A percentile compares a stretch with the other conserved stretches of the same genome.
Conservation (phyloP, 169 alveolate species). For the Plasmodium blacklocki region DNA sequence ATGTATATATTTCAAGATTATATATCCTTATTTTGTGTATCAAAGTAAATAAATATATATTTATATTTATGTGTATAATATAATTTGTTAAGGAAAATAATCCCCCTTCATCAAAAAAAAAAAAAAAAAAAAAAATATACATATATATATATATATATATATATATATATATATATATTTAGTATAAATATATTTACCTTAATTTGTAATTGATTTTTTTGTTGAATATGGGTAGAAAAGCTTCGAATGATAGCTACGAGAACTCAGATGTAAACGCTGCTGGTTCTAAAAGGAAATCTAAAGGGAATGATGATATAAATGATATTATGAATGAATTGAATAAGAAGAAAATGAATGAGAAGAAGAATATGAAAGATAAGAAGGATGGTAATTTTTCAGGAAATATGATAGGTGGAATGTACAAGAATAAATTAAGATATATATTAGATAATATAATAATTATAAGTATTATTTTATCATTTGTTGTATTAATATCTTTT, state of each 20-base stretch:
- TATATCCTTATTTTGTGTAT: not conserved
- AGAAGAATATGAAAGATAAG: not conserved
- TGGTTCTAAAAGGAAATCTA: slow-evolving; percentile 12
- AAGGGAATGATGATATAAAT: slow-evolving; percentile 9
- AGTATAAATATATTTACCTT: not conserved
- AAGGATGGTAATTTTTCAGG: not conserved
- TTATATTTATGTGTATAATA: too few species aligned
- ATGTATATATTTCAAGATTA: not conserved
- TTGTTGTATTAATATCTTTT: slow-evolving; percentile 37
- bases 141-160: not conserved
- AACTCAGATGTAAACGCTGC: slow-evolving; percentile 14
- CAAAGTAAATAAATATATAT: too few species aligned
- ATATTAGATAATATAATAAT: slow-evolving; percentile 36
- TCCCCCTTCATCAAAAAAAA: too few species aligned
- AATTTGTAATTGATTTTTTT: not conserved
- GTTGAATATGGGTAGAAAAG: slow-evolving; percentile 21
- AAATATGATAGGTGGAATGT: slow-evolving; percentile 3
- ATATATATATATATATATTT: not conserved
- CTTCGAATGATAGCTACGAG: slow-evolving; percentile 8
- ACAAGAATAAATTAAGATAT: slow-evolving; percentile 23
- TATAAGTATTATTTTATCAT: slow-evolving; percentile 40
- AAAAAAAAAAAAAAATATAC: too few species aligned
- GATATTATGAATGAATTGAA: not conserved
- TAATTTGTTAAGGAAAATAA: too few species aligned
- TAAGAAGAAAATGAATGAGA: slow-evolving; percentile 13